Base-by-base conservation (phyloP, 129 eudicot genomes). In the Chrysanthemum lavandulifolium region DNA sequence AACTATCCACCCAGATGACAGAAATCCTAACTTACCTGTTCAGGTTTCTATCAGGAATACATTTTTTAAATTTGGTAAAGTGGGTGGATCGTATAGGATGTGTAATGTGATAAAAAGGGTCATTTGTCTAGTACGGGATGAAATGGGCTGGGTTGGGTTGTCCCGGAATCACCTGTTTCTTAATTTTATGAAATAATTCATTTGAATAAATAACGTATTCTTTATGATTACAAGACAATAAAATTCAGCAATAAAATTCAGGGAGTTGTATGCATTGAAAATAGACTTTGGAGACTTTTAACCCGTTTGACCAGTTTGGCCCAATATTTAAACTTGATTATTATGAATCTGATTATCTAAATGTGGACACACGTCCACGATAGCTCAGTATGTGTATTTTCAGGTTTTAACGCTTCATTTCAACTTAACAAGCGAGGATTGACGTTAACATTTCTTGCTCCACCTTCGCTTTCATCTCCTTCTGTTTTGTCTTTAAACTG, bases 351-450 rank as follows among this genome's bases (percentile, higher is more conserved):
- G 45, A 40, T 40, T 6, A 40, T 40, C 45, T 40, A 1, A 40
- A 40, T 40, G 45, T 40, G 7, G 45, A 40, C 45, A 6, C 7
- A 40, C 10, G 45, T 40, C 45, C 9, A 6, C 10, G 47, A 8
- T 40, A 68, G 51, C 68, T 29, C 48, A 60, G 40, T 62, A 21
- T 68, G 68, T 60, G 65, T 53, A 29, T 59, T 60, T 52, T 77
- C 84, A 92, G 98, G 96, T 92, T 11, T 81, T 92, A 76, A 92
- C 91, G 51, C 95, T 92, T 60, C 91, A 92, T 74, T 65, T 89
- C 96, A 64, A 92, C 77, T 72, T 92, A 80, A 89, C 98, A 27
- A 80, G 84, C 10, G 88, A 89, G 65, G 89, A 83, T 78, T 92
- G 63, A 89, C 84, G 16, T 25, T 92, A 73, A 92, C 98, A 9